Evolutionary conservation across 2,329 filamentous ascomycete genomes (phyloP).

Genomic region (Verticillium dahliae): DNA sequence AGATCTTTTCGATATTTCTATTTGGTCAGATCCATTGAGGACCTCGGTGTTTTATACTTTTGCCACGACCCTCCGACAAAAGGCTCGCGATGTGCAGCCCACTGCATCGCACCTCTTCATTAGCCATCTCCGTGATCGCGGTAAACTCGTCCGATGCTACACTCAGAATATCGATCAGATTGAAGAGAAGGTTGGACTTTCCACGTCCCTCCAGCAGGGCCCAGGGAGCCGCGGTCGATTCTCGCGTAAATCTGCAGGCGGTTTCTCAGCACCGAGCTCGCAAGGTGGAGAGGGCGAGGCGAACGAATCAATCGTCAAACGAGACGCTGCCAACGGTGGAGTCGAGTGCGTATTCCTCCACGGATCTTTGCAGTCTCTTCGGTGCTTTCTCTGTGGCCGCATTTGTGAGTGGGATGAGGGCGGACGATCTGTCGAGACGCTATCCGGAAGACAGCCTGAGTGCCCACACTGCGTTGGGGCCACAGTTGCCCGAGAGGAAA

Average conservation of each 20-base stretch:
- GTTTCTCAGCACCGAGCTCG: slow-evolving; percentile 6
- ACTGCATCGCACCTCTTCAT: slow-evolving; percentile 65
- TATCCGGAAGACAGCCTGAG: slow-evolving; percentile 59
- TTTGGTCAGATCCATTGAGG: slow-evolving; percentile 61
- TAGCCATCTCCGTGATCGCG: slow-evolving; percentile 57
- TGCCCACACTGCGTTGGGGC: slow-evolving; percentile 61
- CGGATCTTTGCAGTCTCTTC: slow-evolving; percentile 57
- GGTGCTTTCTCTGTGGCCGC: slow-evolving; percentile 56
- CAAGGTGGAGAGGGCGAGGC: neutral
- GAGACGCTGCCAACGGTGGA: slow-evolving; percentile 21
- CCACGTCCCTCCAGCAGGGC: slow-evolving; percentile 54
- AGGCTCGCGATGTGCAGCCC: slow-evolving; percentile 54
- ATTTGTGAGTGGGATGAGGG: slow-evolving; percentile 54
- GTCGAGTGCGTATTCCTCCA: slow-evolving; percentile 66
- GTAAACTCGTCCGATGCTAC: slow-evolving; percentile 65
- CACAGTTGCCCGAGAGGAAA: slow-evolving; percentile 55
- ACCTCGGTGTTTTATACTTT: slow-evolving; percentile 70
- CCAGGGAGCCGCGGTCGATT: slow-evolving; percentile 57
- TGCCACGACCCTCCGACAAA: slow-evolving; percentile 59
- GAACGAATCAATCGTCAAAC: neutral
- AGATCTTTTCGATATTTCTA: slow-evolving; percentile 64
- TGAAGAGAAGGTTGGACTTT: slow-evolving; percentile 63
- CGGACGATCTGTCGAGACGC: slow-evolving; percentile 46
- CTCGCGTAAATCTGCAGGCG: slow-evolving; percentile 38
- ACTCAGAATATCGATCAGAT: slow-evolving; percentile 72